Evolutionary conservation across 148 eudicot genomes (phyloP).

Genomic region (Vaccinium corymbosum): DNA sequence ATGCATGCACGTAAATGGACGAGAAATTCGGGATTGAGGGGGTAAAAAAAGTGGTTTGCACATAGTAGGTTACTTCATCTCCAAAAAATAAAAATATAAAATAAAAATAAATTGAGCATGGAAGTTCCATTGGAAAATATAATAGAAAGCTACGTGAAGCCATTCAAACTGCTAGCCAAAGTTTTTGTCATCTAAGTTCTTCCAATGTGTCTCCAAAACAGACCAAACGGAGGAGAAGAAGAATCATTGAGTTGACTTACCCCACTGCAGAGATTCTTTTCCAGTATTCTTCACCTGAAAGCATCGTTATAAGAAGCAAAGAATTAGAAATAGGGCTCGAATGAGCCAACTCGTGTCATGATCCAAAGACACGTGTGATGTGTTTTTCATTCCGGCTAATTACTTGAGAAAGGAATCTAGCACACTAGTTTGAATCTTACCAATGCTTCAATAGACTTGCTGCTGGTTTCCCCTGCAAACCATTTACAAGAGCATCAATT

Average conservation of each 20-base stretch:
- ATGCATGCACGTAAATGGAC: too few species aligned
- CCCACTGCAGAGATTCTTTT: conserved; percentile 94
- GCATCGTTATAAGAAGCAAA: neutral
- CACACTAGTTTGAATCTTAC: conserved; percentile 30
- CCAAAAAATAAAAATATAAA: neutral
- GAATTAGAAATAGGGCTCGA: neutral
- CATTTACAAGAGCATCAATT: neutral
- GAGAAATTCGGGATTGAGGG: too few species aligned
- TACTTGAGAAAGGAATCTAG: neutral
- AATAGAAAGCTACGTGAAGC: neutral
- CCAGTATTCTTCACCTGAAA: conserved; percentile 77
- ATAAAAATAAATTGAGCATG: neutral
- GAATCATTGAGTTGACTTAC: conserved; percentile 29
- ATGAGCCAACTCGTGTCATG: neutral
- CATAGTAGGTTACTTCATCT: neutral
- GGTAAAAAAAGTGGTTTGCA: neutral
- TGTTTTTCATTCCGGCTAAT: neutral
- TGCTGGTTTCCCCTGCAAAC: conserved; percentile 67
- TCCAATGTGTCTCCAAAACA: neutral
- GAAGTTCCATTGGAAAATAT: neutral
- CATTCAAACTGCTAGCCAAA: neutral
- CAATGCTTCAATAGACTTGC: conserved; percentile 77
- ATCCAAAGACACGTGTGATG: neutral
- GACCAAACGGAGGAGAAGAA: neutral
- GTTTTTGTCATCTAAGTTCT: neutral